A percentile compares a stretch with the other conserved stretches of the same genome.
Evolutionary conservation across 202 grass and related monocot species (phyloP).

Genomic region (Zoysia matrella): DNA sequence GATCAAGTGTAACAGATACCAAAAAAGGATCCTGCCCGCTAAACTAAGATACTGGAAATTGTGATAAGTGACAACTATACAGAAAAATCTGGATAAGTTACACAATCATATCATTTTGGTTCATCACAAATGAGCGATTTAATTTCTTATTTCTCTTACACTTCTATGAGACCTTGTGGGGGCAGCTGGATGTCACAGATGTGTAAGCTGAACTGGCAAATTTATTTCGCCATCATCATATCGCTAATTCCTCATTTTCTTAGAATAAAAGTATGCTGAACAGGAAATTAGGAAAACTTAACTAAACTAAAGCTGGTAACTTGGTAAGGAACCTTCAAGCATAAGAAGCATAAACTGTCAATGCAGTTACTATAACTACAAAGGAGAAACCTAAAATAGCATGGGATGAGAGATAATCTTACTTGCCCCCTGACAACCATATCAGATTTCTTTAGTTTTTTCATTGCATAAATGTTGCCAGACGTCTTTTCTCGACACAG

Average conservation of each 20-base stretch:
- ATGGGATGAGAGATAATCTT: slow-evolving; percentile 49
- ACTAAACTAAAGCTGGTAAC: no score
- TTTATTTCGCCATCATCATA: background rate
- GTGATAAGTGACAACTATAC: background rate
- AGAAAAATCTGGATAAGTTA: background rate
- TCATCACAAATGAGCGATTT: background rate
- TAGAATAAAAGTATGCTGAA: slow-evolving; percentile 6
- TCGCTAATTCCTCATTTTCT: background rate
- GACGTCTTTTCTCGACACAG: slow-evolving; percentile 90
- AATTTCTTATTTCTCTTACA: background rate
- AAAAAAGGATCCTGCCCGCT: background rate
- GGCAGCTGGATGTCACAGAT: background rate
- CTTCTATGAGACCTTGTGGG: background rate
- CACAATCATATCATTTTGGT: no score
- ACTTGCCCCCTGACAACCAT: slow-evolving; percentile 98
- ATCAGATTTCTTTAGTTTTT: slow-evolving; percentile 36
- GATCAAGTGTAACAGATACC: background rate
- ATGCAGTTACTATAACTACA: background rate
- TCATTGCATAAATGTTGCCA: slow-evolving; percentile 98
- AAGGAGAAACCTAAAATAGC: slow-evolving; percentile 26
- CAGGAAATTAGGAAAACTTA: background rate
- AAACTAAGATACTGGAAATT: slow-evolving; percentile 9
- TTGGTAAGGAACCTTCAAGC: background rate
- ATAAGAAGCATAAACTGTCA: background rate
- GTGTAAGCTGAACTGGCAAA: background rate